Base-by-base conservation (phyloP, 83 land plant genomes). In the Picea engelmannii region DNA sequence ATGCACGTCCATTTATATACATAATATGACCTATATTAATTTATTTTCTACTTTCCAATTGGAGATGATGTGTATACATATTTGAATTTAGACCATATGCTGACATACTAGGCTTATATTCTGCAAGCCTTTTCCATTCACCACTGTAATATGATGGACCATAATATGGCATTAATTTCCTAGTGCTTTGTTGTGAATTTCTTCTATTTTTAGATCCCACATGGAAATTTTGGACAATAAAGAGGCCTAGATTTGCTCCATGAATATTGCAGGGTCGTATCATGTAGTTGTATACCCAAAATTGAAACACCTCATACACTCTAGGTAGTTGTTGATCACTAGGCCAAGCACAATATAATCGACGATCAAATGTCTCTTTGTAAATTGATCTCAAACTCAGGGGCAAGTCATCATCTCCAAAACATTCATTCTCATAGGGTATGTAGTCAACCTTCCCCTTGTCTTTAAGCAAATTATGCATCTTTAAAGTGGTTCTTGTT, bases 101-200 rank as follows among this genome's bases (percentile, higher is more conserved):
- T 18, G n/a, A 62, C 44, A 42, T 42, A 3, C 6, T 42, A 42
- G 4, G 44, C 44, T 42, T 42, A 42, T 42, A 42, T 42, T 42
- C 44, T 42, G 6, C 6, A 2, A 42, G 44, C 44, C 44, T 42
- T 42, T 5, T 42, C 44, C 44, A 42, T 42, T 42, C 44, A 42
- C 44, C 66, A 63, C 4, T 63, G 66, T 63, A 63, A 63, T n/a
- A 63, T 63, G 66, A 63, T 63, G 66, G 66, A n/a, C 66, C 66
- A 63, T 63, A 63, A 63, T 63, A 63, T 63, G 66, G 66, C 24
- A 63, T 63, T 63, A 63, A n/a, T 63, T 24, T 63, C 24, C 66
- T 20, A 20, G 21, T 63, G 24, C 24, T 63, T 63, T 63, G 23
- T 63, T 63, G 6, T 63, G 24, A 20, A 63, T n/a, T 63, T 2